Percentiles rank a stretch among this genome's conserved stretches.
Conservation (phyloP, 257 asterid genomes). For the Buddleja alternifolia region DNA sequence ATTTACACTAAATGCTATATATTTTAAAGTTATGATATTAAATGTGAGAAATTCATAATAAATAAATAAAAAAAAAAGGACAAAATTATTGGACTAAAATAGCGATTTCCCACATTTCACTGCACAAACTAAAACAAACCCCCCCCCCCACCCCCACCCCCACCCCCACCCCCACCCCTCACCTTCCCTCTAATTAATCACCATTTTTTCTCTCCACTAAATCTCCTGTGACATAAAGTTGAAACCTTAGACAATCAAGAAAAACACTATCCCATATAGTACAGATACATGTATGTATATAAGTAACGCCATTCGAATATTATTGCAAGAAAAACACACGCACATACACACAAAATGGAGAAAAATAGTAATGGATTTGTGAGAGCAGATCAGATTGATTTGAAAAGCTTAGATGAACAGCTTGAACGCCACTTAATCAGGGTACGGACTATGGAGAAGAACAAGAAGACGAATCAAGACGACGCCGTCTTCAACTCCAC, state of each 20-base stretch:
- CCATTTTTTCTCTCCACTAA: conserved; percentile 1
- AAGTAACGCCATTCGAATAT: neutral
- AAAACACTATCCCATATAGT: neutral
- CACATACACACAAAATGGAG: conserved; percentile 48
- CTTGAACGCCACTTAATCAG: conserved; percentile 70
- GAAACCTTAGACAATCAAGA: conserved; percentile 4
- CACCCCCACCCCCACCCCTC: conserved; percentile 3
- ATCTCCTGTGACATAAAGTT: neutral
- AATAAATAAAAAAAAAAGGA: too few relatives aligned
- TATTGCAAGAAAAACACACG: neutral
- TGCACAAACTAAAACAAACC: conserved; percentile 3
- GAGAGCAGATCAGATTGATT: conserved; percentile 89
- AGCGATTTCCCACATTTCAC: conserved; percentile 14
- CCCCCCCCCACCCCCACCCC: too few relatives aligned
- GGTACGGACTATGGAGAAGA: conserved; percentile 67
- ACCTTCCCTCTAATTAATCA: neutral
- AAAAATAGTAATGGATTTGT: conserved; percentile 74
- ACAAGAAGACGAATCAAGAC: conserved; percentile 42
- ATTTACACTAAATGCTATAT: too few relatives aligned
- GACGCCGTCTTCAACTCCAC: conserved; percentile 25
- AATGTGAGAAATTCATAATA: too few relatives aligned
- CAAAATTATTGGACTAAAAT: too few relatives aligned
- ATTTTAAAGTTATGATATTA: too few relatives aligned
- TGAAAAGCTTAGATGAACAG: conserved; percentile 87
- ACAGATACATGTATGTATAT: neutral